Evolutionary conservation across 305 asterid species (phyloP).

Genomic region (Andrographis paniculata): DNA sequence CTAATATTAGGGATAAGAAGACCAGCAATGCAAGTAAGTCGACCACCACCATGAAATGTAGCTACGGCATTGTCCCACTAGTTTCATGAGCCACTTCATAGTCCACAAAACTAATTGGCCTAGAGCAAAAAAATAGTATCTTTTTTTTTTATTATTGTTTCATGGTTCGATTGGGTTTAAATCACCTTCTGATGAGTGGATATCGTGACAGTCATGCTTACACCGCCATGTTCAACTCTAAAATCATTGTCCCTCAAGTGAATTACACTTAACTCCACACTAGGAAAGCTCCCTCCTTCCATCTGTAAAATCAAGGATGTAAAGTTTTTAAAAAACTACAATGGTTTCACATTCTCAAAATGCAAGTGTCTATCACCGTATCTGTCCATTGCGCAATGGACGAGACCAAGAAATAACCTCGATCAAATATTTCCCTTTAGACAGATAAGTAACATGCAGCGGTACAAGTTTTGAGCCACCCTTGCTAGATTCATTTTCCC

Average conservation of each 20-base stretch:
- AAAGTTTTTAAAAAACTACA: background rate
- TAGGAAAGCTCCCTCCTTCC: slow-evolving; percentile 40
- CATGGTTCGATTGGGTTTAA: no score
- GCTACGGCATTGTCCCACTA: background rate
- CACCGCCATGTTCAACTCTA: slow-evolving; percentile 72
- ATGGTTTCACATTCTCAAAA: background rate
- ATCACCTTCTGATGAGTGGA: slow-evolving; percentile 74
- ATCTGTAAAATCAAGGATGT: slow-evolving; percentile 33
- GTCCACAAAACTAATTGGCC: background rate
- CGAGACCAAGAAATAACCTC: slow-evolving; percentile 38
- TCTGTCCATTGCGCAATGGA: no score
- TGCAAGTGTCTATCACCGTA: background rate
- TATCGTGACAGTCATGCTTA: slow-evolving; percentile 57
- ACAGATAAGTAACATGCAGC: slow-evolving; percentile 36
- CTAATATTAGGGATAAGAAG: no score
- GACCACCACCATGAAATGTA: no score
- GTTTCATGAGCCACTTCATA: background rate
- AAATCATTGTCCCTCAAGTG: slow-evolving; percentile 50
- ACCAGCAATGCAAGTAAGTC: no score
- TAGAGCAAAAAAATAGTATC: no score
- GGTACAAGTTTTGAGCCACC: slow-evolving; percentile 35
- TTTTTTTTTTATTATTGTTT: slow-evolving; percentile 7
- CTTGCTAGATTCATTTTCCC: slow-evolving; percentile 57
- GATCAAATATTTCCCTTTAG: slow-evolving; percentile 65
- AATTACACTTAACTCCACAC: slow-evolving; percentile 45